Evolutionary conservation across 305 asterid genomes (phyloP).

Genomic region (Rubia tinctorum): DNA sequence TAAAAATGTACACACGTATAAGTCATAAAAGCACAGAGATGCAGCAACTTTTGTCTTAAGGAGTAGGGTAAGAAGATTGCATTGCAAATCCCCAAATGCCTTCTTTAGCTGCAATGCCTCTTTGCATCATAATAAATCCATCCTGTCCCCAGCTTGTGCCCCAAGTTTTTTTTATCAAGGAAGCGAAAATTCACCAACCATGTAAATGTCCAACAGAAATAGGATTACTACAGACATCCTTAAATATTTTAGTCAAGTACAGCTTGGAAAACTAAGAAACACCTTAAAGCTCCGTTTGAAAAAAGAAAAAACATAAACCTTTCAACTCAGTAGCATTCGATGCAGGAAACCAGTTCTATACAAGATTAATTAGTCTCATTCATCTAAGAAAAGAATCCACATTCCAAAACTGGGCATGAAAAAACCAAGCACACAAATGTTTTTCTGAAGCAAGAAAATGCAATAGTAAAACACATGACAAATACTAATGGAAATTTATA

Average conservation of each 20-base stretch:
- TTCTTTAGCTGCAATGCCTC: conserved; percentile 29
- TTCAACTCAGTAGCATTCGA: neutral
- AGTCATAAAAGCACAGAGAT: no score
- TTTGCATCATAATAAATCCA: conserved; percentile 31
- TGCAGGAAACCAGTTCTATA: neutral
- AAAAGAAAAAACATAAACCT: neutral
- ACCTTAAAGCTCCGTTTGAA: no score
- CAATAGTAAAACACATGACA: neutral
- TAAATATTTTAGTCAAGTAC: neutral
- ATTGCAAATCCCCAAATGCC: conserved; percentile 42
- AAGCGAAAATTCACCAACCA: no score
- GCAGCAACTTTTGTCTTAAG: conserved; percentile 47
- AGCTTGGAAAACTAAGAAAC: neutral
- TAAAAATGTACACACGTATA: no score
- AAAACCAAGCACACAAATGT: neutral
- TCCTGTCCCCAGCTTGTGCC: conserved; percentile 37
- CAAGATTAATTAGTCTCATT: neutral
- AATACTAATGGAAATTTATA: neutral
- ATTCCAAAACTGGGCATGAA: conserved; percentile 9
- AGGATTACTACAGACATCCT: neutral
- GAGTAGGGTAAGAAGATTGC: conserved; percentile 32
- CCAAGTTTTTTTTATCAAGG: conserved; percentile 21
- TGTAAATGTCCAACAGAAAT: neutral
- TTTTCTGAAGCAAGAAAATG: neutral
- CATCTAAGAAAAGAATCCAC: neutral